Evolutionary conservation across 1,139 yeast species (phyloP).

Genomic region (Saccharomycopsis hybrid): DNA sequence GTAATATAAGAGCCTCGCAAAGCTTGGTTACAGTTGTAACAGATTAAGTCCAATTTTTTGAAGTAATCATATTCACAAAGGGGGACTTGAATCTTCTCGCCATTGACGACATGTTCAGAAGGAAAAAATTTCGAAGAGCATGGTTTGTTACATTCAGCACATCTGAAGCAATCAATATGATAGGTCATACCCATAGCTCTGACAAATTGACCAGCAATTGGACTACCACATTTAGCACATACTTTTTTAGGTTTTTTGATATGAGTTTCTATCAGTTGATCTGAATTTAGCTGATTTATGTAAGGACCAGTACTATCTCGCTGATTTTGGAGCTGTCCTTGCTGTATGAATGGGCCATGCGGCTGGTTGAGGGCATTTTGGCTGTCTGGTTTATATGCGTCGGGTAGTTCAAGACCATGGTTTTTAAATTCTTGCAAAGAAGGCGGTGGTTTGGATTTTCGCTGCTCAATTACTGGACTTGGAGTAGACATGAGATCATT

Average conservation of each 20-base stretch:
- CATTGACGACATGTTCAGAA: conserved; percentile 17
- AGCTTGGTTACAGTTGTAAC: conserved; percentile 79
- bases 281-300: neutral
- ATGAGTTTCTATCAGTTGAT: neutral
- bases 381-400: neutral
- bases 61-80: conserved; percentile 93
- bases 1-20: conserved; percentile 91
- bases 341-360: neutral
- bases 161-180: conserved; percentile 83
- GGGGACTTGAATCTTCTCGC: conserved; percentile 47
- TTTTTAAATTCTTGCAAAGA: conserved; percentile 11
- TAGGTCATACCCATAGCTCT: conserved; percentile 75
- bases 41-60: conserved; percentile 69
- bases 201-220: conserved; percentile 76
- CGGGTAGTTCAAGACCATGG: conserved; percentile 11
- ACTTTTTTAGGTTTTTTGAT: conserved; percentile 31
- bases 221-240: conserved; percentile 59
- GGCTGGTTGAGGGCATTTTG: neutral
- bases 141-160: conserved; percentile 72
- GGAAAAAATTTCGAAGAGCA: conserved; percentile 51
- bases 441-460: conserved; percentile 14
- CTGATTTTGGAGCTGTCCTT: neutral
- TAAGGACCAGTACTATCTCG: neutral
- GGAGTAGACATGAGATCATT: conserved; percentile 3
- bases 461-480: neutral